These are phyloP conservation scores for Cytospora chrysosperma DNA, from an alignment of 2,329 filamentous ascomycete species.

Conservation along the genomic window DNA sequence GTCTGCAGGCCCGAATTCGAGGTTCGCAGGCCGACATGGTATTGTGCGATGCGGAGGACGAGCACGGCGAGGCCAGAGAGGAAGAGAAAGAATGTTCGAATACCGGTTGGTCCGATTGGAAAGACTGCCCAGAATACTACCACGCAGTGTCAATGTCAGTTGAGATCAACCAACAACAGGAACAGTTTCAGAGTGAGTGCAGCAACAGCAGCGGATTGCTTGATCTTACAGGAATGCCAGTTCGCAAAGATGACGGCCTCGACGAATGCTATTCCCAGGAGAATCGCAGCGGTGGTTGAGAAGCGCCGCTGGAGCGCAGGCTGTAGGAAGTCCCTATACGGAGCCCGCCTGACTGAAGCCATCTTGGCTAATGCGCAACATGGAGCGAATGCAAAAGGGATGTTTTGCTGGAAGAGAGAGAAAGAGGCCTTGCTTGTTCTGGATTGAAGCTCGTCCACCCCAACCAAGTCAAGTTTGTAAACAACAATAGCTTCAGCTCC, in stretches of 20 bases:
- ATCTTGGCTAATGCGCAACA: slow-evolving; percentile 48
- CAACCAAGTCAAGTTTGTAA: slow-evolving; percentile 10
- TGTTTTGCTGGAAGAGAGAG: not conserved
- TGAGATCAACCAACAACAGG: not conserved
- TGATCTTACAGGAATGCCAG: slow-evolving; percentile 67
- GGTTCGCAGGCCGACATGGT: slow-evolving; percentile 73
- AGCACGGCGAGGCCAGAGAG: slow-evolving; percentile 74
- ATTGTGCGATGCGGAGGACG: slow-evolving; percentile 80
- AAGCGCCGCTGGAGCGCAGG: slow-evolving; percentile 86
- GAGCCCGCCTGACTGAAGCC: slow-evolving; percentile 56
- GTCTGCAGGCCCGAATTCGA: slow-evolving; percentile 67
- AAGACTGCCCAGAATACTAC: slow-evolving; percentile 85
- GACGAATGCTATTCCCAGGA: slow-evolving; percentile 70
- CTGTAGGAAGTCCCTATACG: slow-evolving; percentile 88
- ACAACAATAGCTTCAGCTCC: slow-evolving; percentile 22
- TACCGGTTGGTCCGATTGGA: slow-evolving; percentile 71
- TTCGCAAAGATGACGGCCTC: slow-evolving; percentile 69
- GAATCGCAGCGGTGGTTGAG: slow-evolving; percentile 69
- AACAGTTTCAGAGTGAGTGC: too few species aligned
- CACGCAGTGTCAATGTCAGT: not conserved
- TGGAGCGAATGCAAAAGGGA: slow-evolving; percentile 33
- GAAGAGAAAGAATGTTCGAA: slow-evolving; percentile 75
- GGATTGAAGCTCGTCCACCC: slow-evolving; percentile 6
- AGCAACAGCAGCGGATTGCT: not conserved
- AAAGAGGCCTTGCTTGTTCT: too few species aligned